Conservation (phyloP, 768 basidiomycete genomes). For the Russula vinacea region DNA sequence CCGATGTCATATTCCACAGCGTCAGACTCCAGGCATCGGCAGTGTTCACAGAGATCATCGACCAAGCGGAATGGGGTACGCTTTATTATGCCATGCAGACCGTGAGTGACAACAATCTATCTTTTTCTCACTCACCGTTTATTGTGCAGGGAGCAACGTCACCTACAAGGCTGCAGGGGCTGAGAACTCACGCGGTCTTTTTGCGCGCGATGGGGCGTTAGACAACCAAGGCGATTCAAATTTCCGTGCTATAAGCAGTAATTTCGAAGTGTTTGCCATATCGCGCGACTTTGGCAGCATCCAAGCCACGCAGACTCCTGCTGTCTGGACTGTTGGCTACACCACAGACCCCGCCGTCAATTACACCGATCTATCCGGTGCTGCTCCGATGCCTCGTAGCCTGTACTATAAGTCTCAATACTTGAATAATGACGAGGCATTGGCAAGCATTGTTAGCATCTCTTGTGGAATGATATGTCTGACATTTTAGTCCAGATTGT, state of each 20-base stretch:
- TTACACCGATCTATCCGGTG: slow-evolving; percentile 39
- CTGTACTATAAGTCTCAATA: slow-evolving; percentile 44
- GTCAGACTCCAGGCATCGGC: slow-evolving; percentile 13
- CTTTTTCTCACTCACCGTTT: background rate
- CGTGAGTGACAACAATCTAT: slow-evolving; percentile 14
- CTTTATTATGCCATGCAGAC: slow-evolving; percentile 25
- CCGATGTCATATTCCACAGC: slow-evolving; percentile 25
- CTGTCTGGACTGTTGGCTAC: slow-evolving; percentile 35
- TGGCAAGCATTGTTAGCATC: slow-evolving; percentile 5
- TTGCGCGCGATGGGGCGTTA: slow-evolving; percentile 27
- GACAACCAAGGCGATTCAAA: slow-evolving; percentile 16
- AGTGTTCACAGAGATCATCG: slow-evolving; percentile 21
- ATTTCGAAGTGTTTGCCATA: slow-evolving; percentile 33
- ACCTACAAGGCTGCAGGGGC: slow-evolving; percentile 27
- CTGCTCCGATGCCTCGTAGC: slow-evolving; percentile 43
- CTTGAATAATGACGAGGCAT: slow-evolving; percentile 32
- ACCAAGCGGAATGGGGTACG: slow-evolving; percentile 30
- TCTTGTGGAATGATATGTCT: background rate
- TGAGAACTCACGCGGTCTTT: slow-evolving; percentile 25
- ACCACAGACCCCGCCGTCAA: slow-evolving; percentile 32
- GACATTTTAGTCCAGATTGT: slow-evolving; percentile 38
- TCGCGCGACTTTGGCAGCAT: slow-evolving; percentile 34
- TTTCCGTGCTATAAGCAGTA: slow-evolving; percentile 24
- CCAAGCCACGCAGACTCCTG: slow-evolving; percentile 24
- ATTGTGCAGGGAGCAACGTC: slow-evolving; percentile 15